Conservation (phyloP, 345 rosid species). For the Euphorbia tirucalli region DNA sequence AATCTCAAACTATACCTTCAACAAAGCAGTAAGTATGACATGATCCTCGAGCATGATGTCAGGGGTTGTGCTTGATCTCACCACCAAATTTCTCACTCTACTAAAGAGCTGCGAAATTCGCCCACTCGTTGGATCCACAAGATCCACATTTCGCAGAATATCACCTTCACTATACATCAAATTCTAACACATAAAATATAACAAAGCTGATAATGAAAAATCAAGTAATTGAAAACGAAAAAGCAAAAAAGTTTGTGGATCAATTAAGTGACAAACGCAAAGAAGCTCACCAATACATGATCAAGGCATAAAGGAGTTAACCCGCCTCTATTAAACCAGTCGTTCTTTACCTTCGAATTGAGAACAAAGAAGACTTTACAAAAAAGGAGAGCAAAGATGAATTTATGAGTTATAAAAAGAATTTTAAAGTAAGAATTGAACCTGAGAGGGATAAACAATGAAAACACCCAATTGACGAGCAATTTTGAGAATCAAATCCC, state of each 20-base stretch:
- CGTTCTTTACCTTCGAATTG: conserved; percentile 45
- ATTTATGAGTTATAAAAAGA: background rate
- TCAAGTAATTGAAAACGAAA: background rate
- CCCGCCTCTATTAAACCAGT: conserved; percentile 78
- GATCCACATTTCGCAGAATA: conserved; percentile 42
- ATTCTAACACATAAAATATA: conserved; percentile 39
- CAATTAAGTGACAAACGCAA: background rate
- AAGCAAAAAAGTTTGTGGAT: background rate
- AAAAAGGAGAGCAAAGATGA: conserved; percentile 3
- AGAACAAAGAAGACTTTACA: background rate
- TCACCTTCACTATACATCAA: conserved; percentile 86
- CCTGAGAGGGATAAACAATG: conserved; percentile 61
- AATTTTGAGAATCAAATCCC: conserved; percentile 57
- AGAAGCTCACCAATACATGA: conserved; percentile 66
- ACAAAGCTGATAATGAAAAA: background rate
- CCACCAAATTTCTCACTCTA: conserved; percentile 51
- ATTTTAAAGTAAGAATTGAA: conserved; percentile 15
- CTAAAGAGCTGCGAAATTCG: conserved; percentile 50
- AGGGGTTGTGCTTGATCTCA: conserved; percentile 34
- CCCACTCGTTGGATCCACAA: conserved; percentile 52
- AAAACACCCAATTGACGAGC: conserved; percentile 53
- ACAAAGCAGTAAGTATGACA: conserved; percentile 43
- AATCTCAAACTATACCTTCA: conserved; percentile 44
- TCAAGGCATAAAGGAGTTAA: conserved; percentile 82
- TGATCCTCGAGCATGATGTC: conserved; percentile 47